Evolutionary conservation across 2,329 filamentous ascomycete genomes (phyloP), one percentile per base, ranked within the genome.

Genomic region (Cladorrhinum sp.): DNA sequence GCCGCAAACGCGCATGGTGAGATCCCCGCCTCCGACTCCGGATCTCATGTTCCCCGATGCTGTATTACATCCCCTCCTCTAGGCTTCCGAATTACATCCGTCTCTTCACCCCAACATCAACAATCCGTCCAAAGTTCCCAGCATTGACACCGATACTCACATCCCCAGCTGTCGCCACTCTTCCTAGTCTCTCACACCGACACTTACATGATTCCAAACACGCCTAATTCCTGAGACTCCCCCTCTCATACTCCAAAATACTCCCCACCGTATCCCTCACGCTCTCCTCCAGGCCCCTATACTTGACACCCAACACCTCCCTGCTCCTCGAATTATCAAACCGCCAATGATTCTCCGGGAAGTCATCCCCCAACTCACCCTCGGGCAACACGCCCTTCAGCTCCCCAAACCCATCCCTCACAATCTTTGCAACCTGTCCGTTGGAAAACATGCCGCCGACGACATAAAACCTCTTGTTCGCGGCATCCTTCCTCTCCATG

Each of bases 401-500:
- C 65, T 85, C 74, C 10, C 16, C 16, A 66, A 84, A 85, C 61
- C 80, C 74, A 66, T 82, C 80, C 57, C 77, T 74, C 53, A 89
- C 79, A 42, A 84, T 77, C 55, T 85, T 77, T 0, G 77, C 79
- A 36, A 88, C 80, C 68, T 81, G 76, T 68, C 82, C 81, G 70
- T 89, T 89, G 57, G 77, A 81, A 69, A 87, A 89, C 67, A 82
- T 78, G 0, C 82, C 84, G 0, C 81, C 80, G 0, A 86, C 82
- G 49, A 88, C 70, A 69, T 89, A 86, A 74, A 88, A 90, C 1
- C 88, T 79, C 72, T 86, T 82, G 36, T 79, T 78, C 0, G 82
- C 84, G 0, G 83, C 86, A 20, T 82, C 82, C 0, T 81, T 77
- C 24, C 83, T 76, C 63, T 84, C 73, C 51, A 85, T 75, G 0